Percentiles rank a stretch among this genome's conserved stretches.
Conservation (phyloP, 768 basidiomycete species). For the Podaxis sp. region DNA sequence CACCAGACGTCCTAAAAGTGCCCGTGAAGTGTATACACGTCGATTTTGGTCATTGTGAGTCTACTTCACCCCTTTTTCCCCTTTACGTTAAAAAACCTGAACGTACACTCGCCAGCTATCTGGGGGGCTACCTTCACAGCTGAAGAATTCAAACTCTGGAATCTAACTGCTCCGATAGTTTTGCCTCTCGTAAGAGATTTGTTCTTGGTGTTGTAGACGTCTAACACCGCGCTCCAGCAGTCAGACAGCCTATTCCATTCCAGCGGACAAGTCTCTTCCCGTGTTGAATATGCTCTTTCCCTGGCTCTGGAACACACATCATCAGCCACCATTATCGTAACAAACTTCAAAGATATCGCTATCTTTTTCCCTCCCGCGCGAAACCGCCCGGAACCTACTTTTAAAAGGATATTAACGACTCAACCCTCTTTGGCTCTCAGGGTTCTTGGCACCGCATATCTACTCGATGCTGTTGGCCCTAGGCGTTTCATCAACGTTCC, state of each 20-base stretch:
- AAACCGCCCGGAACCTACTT: conserved; percentile 6
- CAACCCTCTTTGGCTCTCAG: conserved; percentile 18
- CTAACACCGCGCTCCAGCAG: neutral
- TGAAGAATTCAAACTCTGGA: conserved; percentile 3
- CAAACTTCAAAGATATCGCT: conserved; percentile 16
- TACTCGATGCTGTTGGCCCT: conserved; percentile 2
- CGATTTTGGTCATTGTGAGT: conserved; percentile 19
- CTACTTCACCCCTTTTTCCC: neutral
- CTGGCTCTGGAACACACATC: conserved; percentile 12
- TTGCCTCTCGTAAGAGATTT: conserved; percentile 12
- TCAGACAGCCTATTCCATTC: conserved; percentile 12
- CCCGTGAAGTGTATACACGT: conserved; percentile 19
- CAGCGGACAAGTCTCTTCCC: conserved; percentile 4
- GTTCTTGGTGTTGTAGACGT: neutral
- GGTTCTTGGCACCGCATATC: conserved; percentile 17
- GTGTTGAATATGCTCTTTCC: conserved; percentile 7
- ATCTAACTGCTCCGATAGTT: conserved; percentile 15
- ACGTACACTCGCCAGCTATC: conserved; percentile 4
- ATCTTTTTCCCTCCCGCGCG: conserved; percentile 12
- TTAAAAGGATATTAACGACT: conserved; percentile 18
- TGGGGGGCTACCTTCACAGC: conserved; percentile 16
- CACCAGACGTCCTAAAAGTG: conserved; percentile 13
- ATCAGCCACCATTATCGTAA: conserved; percentile 12
- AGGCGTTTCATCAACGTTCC: neutral
- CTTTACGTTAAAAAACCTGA: neutral